Percentiles rank a stretch among this genome's conserved stretches.
Conservation (phyloP, 345 rosid species). For the Trapa bicornis region DNA sequence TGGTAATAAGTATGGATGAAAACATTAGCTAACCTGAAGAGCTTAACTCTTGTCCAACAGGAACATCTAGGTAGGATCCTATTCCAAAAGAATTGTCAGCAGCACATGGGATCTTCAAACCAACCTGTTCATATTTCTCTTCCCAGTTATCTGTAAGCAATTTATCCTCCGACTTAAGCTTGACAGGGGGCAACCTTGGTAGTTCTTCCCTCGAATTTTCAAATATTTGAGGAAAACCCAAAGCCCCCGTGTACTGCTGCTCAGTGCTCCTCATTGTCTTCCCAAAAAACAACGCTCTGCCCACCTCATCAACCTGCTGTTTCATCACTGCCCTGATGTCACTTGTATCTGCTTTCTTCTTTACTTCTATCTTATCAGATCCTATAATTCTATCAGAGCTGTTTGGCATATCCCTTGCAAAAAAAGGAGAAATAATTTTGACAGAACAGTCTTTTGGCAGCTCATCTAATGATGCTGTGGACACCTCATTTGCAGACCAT, state of each 20-base stretch:
- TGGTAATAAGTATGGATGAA: not conserved
- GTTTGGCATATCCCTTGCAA: slow-evolving; percentile 43
- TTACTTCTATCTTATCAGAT: slow-evolving; percentile 56
- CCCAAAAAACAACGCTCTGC: slow-evolving; percentile 61
- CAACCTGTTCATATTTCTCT: slow-evolving; percentile 74
- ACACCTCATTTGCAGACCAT: slow-evolving; percentile 40
- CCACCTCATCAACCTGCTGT: slow-evolving; percentile 87
- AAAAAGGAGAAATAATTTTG: slow-evolving; percentile 57
- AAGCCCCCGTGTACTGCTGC: slow-evolving; percentile 29
- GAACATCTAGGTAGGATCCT: slow-evolving; percentile 88
- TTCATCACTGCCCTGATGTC: slow-evolving; percentile 45
- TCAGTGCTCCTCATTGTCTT: slow-evolving; percentile 45
- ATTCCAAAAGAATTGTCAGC: slow-evolving; percentile 59
- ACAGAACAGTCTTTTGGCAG: slow-evolving; percentile 66
- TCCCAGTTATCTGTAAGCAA: slow-evolving; percentile 61
- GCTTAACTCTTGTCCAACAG: slow-evolving; percentile 82
- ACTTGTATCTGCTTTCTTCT: slow-evolving; percentile 32
- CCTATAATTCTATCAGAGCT: slow-evolving; percentile 22
- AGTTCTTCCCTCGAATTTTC: slow-evolving; percentile 68
- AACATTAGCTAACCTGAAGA: slow-evolving; percentile 50
- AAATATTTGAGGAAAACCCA: slow-evolving; percentile 41
- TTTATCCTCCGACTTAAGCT: slow-evolving; percentile 86
- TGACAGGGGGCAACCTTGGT: slow-evolving; percentile 95
- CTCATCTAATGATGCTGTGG: slow-evolving; percentile 32
- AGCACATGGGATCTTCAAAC: slow-evolving; percentile 39